Evolutionary conservation across 768 basidiomycete genomes (phyloP).

Genomic region (Lactifluus subvellereus): DNA sequence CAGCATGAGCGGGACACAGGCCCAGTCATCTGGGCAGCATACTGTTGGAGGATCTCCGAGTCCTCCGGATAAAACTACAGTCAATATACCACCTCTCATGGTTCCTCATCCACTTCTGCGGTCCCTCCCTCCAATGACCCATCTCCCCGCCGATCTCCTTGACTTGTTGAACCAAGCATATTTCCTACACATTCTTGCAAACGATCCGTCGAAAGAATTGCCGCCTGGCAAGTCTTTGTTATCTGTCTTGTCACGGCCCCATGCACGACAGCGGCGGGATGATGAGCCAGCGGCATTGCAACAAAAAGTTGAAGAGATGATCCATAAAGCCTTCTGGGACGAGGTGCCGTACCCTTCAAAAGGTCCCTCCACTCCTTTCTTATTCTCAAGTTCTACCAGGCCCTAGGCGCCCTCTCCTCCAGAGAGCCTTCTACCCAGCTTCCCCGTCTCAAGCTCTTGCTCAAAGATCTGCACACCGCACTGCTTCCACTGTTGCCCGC

Average conservation of each 20-base stretch:
- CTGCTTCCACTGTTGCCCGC: slow-evolving; percentile 56
- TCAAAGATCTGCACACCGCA: slow-evolving; percentile 46
- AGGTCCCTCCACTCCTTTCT: neutral
- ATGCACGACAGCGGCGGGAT: slow-evolving; percentile 16
- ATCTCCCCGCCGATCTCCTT: slow-evolving; percentile 51
- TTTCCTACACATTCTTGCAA: slow-evolving; percentile 63
- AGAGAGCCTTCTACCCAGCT: slow-evolving; percentile 55
- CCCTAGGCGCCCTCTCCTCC: slow-evolving; percentile 48
- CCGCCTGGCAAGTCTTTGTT: slow-evolving; percentile 69
- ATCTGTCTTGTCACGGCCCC: slow-evolving; percentile 46
- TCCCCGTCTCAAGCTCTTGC: slow-evolving; percentile 50
- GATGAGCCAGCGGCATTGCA: slow-evolving; percentile 35
- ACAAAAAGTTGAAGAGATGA: slow-evolving; percentile 41
- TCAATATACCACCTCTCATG: slow-evolving; percentile 11
- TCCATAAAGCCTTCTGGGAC: slow-evolving; percentile 69
- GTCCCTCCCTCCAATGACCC: slow-evolving; percentile 23
- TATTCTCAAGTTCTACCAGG: slow-evolving; percentile 37
- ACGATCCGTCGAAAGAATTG: slow-evolving; percentile 52
- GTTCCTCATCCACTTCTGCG: slow-evolving; percentile 23
- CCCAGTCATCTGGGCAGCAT: neutral
- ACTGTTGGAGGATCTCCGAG: neutral
- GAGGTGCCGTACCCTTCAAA: slow-evolving; percentile 40
- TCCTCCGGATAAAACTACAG: neutral
- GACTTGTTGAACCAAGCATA: slow-evolving; percentile 53
- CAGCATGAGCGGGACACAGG: neutral